Percentiles rank a stretch among this genome's conserved stretches.
Evolutionary conservation across 257 asterid species (phyloP).

Genomic region (Solanum ahanhuiri): DNA sequence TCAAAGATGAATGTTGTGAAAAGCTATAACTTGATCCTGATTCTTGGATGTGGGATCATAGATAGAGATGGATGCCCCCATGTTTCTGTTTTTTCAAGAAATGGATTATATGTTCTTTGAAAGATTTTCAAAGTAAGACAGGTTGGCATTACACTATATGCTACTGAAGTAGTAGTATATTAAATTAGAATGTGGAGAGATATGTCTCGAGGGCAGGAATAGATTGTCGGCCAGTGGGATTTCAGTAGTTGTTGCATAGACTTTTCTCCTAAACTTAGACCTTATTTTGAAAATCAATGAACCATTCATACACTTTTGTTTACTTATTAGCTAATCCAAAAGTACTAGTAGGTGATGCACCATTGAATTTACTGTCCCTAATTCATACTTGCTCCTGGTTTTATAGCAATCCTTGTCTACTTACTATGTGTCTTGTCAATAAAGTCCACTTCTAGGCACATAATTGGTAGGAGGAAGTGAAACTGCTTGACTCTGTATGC

Average conservation of each 20-base stretch:
- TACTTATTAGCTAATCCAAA: neutral
- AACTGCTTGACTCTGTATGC: neutral
- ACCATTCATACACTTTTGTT: neutral
- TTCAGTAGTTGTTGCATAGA: constrained; percentile 14
- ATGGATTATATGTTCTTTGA: constrained; percentile 21
- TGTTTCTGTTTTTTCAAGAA: constrained; percentile 40
- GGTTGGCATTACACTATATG: constrained; percentile 42
- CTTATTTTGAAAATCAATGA: constrained; percentile 13
- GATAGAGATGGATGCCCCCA: constrained; percentile 26
- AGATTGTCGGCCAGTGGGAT: constrained; percentile 35
- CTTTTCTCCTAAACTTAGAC: constrained; percentile 33
- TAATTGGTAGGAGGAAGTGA: neutral
- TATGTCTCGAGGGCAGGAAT: constrained; percentile 35
- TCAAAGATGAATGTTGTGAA: constrained; percentile 1
- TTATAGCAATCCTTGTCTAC: neutral
- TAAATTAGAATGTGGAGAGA: constrained; percentile 18
- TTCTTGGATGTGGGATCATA: constrained; percentile 23
- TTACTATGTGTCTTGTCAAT: neutral
- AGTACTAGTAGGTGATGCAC: neutral
- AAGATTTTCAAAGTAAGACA: constrained; percentile 37
- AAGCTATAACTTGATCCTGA: constrained; percentile 7
- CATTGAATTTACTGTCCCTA: neutral
- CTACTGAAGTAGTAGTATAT: constrained; percentile 8
- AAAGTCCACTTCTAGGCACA: neutral
- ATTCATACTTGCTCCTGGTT: neutral